Conservation (phyloP, 768 basidiomycete genomes). For the Asterophora parasitica region DNA sequence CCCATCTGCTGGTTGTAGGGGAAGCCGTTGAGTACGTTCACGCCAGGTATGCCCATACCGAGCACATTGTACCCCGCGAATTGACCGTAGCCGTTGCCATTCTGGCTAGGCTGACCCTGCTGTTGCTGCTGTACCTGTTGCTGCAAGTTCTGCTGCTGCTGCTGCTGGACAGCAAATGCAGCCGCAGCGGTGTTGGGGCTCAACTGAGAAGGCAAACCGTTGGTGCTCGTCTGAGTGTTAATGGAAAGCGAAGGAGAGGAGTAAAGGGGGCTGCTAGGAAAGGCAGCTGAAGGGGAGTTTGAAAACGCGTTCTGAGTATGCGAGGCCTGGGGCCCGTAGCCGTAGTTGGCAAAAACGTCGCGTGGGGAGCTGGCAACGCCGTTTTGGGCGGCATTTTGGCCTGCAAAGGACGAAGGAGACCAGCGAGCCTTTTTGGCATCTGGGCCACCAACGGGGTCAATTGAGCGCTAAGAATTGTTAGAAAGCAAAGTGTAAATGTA, state of each 20-base stretch:
- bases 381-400: slow-evolving; percentile 31
- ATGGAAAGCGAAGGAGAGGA: slow-evolving; percentile 67
- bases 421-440: slow-evolving; percentile 89
- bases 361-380: slow-evolving; percentile 38
- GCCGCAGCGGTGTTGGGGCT: slow-evolving; percentile 60
- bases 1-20: slow-evolving; percentile 69
- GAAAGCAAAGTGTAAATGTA: neutral
- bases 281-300: slow-evolving; percentile 42
- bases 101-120: slow-evolving; percentile 38
- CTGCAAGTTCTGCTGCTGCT: slow-evolving; percentile 36
- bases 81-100: slow-evolving; percentile 47
- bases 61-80: slow-evolving; percentile 75
- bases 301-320: slow-evolving; percentile 53
- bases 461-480: slow-evolving; percentile 58
- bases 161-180: slow-evolving; percentile 39
- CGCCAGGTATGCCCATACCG: slow-evolving; percentile 73
- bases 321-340: slow-evolving; percentile 73
- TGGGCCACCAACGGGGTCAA: slow-evolving; percentile 77
- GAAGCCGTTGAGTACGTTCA: slow-evolving; percentile 70
- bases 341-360: slow-evolving; percentile 82
- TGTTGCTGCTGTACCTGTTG: slow-evolving; percentile 44
- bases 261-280: slow-evolving; percentile 60
- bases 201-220: slow-evolving; percentile 50
- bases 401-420: slow-evolving; percentile 59
- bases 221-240: slow-evolving; percentile 55